Evolutionary conservation across 2,329 filamentous ascomycete genomes (phyloP).

Genomic region (Fusarium liriodendri): DNA sequence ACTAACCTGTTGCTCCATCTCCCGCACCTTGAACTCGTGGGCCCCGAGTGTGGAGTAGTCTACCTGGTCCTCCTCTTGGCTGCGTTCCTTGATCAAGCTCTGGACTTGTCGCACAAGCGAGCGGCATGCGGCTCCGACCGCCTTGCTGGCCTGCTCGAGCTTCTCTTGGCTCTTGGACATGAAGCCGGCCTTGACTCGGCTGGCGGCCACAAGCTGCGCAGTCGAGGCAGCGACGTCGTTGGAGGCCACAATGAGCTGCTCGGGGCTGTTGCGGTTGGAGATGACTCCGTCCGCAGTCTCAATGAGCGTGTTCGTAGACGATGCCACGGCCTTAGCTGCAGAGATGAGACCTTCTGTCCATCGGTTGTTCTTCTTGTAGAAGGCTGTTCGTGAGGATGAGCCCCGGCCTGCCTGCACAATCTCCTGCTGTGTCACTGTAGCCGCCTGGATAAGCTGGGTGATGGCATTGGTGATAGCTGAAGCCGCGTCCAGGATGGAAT

Average conservation of each 20-base stretch:
- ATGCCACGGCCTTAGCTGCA: slow-evolving; percentile 94
- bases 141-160: slow-evolving; percentile 90
- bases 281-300: slow-evolving; percentile 98
- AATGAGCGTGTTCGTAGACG: slow-evolving; percentile 94
- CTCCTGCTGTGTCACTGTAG: slow-evolving; percentile 92
- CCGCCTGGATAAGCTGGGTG: slow-evolving; percentile 92
- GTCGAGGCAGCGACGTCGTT: slow-evolving; percentile 97
- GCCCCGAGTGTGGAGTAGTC: slow-evolving; percentile 90
- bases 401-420: slow-evolving; percentile 95
- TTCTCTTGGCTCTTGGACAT: slow-evolving; percentile 97
- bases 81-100: slow-evolving; percentile 89
- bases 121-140: slow-evolving; percentile 89
- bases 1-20: slow-evolving; percentile 98
- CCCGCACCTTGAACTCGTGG: slow-evolving; percentile 97
- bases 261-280: slow-evolving; percentile 89
- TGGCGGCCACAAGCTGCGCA: slow-evolving; percentile 94
- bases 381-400: slow-evolving; percentile 86
- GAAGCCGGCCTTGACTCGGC: slow-evolving; percentile 95
- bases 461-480: slow-evolving; percentile 95
- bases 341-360: slow-evolving; percentile 99
- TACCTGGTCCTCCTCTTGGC: slow-evolving; percentile 82
- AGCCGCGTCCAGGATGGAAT: slow-evolving; percentile 92
- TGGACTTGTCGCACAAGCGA: slow-evolving; percentile 93
- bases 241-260: slow-evolving; percentile 97
- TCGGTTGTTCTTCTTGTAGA: slow-evolving; percentile 99